These are phyloP conservation scores for Trichophyton mentagrophytes DNA, from an alignment of 2,329 filamentous ascomycete species.

Conservation along the genomic window DNA sequence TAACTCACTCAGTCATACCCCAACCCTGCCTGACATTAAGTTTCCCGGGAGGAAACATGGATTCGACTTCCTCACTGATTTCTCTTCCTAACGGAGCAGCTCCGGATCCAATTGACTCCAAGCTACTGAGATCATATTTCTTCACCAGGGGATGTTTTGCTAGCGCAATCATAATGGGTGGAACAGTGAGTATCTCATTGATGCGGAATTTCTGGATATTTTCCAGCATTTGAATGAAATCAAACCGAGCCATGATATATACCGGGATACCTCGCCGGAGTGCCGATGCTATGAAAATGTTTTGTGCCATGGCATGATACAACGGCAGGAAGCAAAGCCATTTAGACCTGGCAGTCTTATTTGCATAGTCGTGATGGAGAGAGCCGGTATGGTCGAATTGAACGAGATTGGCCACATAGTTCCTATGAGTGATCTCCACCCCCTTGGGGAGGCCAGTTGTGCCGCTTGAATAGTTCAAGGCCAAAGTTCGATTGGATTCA, in stretches of 20 bases:
- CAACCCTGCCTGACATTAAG: constrained; percentile 58
- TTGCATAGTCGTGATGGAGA: constrained; percentile 39
- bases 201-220: constrained; percentile 57
- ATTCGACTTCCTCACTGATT: constrained; percentile 46
- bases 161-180: constrained; percentile 61
- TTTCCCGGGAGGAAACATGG: constrained; percentile 38
- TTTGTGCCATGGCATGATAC: constrained; percentile 64
- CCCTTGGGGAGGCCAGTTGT: constrained; percentile 77
- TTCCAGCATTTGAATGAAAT: constrained; percentile 59
- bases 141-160: constrained; percentile 56
- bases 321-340: constrained; percentile 61
- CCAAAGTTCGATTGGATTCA: constrained; percentile 40
- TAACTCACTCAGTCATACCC: constrained; percentile 65
- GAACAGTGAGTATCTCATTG: constrained; percentile 54
- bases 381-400: constrained; percentile 43
- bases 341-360: constrained; percentile 30
- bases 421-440: constrained; percentile 65
- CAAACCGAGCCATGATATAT: constrained; percentile 68
- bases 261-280: constrained; percentile 48
- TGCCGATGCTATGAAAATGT: constrained; percentile 51
- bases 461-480: constrained; percentile 61
- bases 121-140: constrained; percentile 55
- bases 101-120: constrained; percentile 49
- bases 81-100: constrained; percentile 56
- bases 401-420: constrained; percentile 58